Base-by-base conservation (phyloP, 257 asterid species). In the Nyctanthes arbortristis region DNA sequence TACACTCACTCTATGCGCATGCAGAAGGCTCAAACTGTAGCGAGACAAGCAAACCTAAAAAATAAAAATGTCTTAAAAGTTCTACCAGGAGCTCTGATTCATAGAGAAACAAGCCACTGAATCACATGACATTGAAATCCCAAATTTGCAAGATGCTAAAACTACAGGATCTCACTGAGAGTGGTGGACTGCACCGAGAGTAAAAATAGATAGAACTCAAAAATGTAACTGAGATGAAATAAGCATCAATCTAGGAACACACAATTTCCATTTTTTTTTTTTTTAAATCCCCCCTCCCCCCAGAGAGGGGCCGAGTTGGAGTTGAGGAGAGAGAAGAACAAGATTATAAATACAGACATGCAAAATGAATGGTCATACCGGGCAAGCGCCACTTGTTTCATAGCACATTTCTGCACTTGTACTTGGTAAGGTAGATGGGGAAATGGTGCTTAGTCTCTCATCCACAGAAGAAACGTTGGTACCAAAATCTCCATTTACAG, bases 401-500 rank as follows among this genome's bases (percentile, higher is more conserved):
- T 66, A 77, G 47, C 74, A 74, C 61, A 34, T 69, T 63, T 66
- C 77, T 18, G 69, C 63, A 33, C 55, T 58, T 7, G 68, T 83
- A 75, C 62, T 65, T 57, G 54, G 80, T 63, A 66, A 45, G 33
- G 71, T 71, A 55, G 78, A 63, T 54, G 74, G 56, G 66, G 77
- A 73, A 70, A 64, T 75, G 63, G 87, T 67, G 71, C 70, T 68
- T 59, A 66, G 66, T 37, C 63, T 68, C 69, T 68, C 67, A 59
- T 75, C 81, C 76, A 73, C 57, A 63, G 89, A 70, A 70, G 79
- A 69, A 14, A 22, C 77, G 62, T 67, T 70, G 22, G 76, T 31
- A 79, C 24, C 82, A 74, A 39, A 66, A 71, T 69, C 81, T 71
- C 72, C 80, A 54, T 79, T 82, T 67, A 60, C 76, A 61, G 45